phyloP scores from a whole-genome alignment of 176 grass and related monocot genomes.

The Paspalum vaginatum region DNA sequence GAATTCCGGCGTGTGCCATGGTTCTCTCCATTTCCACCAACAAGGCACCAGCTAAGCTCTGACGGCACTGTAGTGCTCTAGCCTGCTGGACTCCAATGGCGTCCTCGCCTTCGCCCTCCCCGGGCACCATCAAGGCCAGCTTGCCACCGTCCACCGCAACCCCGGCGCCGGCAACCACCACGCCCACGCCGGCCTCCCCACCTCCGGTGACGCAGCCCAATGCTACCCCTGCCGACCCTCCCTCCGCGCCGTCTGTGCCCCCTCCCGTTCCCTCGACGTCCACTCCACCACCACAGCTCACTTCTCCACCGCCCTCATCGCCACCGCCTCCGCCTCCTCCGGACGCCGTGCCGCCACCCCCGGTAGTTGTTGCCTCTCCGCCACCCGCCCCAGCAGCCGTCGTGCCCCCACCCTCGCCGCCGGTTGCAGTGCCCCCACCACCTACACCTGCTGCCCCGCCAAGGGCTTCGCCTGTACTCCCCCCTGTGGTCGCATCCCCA shows the following conservation, averaged over 20 bases:
- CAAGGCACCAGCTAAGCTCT: not conserved
- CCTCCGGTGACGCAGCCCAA: conserved; percentile 62
- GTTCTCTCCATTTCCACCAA: conserved; percentile 2
- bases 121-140: conserved; percentile 34
- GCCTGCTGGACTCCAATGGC: conserved; percentile 55
- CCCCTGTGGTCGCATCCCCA: conserved; percentile 32
- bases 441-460: conserved; percentile 39
- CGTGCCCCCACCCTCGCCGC: conserved; percentile 44
- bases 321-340: conserved; percentile 36
- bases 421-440: conserved; percentile 33
- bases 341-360: conserved; percentile 18
- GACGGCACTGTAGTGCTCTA: not conserved
- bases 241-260: conserved; percentile 29
- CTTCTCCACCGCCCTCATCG: conserved; percentile 30
- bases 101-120: conserved; percentile 62
- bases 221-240: conserved; percentile 60
- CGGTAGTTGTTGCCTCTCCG: conserved; percentile 22
- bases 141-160: conserved; percentile 33
- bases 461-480: conserved; percentile 31
- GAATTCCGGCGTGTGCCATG: conserved; percentile 28
- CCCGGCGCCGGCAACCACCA: conserved; percentile 17
- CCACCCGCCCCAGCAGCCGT: conserved; percentile 39
- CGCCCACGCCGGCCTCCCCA: conserved; percentile 19
- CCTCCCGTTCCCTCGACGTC: conserved; percentile 45
- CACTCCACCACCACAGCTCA: conserved; percentile 25